Evolutionary conservation across 2,329 filamentous ascomycete genomes (phyloP), one percentile per base, ranked within the genome.

Genomic region (Colletotrichum sp.): DNA sequence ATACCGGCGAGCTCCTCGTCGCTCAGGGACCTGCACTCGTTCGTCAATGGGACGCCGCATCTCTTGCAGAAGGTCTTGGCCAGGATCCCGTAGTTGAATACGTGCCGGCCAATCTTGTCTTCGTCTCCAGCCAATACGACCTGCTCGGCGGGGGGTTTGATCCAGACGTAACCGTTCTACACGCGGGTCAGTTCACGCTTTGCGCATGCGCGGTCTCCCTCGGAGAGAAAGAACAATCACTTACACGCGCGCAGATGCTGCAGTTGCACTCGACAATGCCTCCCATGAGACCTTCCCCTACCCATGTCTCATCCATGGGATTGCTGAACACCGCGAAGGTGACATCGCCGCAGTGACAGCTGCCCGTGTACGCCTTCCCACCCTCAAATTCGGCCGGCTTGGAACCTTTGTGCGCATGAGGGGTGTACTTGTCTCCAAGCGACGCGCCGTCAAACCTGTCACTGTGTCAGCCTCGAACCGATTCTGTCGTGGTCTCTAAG

Each of bases 291-390:
- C 44, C 44, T 52, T 52, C 44, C 44, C 44, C 44, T 52, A 13
- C n/a, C 44, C 44, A 83, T 13, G 80, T 85, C 79, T 81, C 83
- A 79, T 87, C 84, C 12, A 90, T 79, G 2, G 87, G 85, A 77
- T 85, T 85, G 72, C 83, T 83, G 67, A 83, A 85, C 44, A 90
- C 55, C 2, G 88, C 86, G 2, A 89, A 71, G 18, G 82, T 86
- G 28, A 91, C 83, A 24, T 85, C 85, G 32, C 89, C 89, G 80
- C 89, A 91, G 81, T 91, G 89, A 80, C 89, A 91, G 80, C 87
- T 86, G 10, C 89, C 89, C 16, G 86, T 86, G 78, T 90, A 89
- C 12, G 86, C 68, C 78, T 83, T 84, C 52, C 83, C 84, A 44
- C 83, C 82, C 24, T 86, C 84, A 55, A 86, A 77, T 6, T 82